These are phyloP conservation scores for Euryodendron excelsum DNA, from an alignment of 148 eudicot genomes.

Conservation along the genomic window DNA sequence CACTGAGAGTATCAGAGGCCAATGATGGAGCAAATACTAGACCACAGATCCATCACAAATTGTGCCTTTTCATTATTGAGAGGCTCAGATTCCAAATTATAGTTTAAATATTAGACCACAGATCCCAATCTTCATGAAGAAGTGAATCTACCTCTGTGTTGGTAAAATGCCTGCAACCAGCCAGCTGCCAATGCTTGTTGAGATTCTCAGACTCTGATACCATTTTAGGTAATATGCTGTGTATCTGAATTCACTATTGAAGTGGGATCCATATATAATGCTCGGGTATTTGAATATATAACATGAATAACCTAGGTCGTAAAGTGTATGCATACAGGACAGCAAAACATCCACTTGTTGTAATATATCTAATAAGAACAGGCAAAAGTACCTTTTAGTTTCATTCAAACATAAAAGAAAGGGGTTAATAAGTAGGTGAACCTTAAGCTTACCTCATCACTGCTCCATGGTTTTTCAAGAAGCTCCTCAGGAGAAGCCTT, in stretches of 20 bases:
- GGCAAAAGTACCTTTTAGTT: not conserved
- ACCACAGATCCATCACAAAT: not conserved
- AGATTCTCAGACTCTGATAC: not conserved
- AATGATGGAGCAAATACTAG: not conserved
- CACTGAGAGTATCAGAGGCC: too few relatives aligned
- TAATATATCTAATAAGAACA: not conserved
- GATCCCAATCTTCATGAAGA: not conserved
- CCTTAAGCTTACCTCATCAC: slow-evolving; percentile 45
- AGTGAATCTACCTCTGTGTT: not conserved
- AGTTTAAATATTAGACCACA: not conserved
- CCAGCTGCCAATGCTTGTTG: not conserved
- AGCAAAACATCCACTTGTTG: not conserved
- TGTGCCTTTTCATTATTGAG: not conserved
- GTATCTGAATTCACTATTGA: not conserved
- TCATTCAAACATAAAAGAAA: not conserved
- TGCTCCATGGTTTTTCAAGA: slow-evolving; percentile 38
- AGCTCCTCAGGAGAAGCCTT: slow-evolving; percentile 32
- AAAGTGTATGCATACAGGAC: not conserved
- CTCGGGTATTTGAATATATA: not conserved
- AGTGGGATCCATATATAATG: not conserved
- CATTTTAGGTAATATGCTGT: not conserved
- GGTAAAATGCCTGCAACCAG: not conserved
- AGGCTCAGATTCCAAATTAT: not conserved
- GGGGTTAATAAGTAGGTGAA: not conserved
- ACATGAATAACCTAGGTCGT: not conserved